Percentiles rank a stretch among this genome's conserved stretches.
These are phyloP conservation scores for Trametes coccinea DNA, from an alignment of 768 basidiomycete genomes.

Conservation along the genomic window DNA sequence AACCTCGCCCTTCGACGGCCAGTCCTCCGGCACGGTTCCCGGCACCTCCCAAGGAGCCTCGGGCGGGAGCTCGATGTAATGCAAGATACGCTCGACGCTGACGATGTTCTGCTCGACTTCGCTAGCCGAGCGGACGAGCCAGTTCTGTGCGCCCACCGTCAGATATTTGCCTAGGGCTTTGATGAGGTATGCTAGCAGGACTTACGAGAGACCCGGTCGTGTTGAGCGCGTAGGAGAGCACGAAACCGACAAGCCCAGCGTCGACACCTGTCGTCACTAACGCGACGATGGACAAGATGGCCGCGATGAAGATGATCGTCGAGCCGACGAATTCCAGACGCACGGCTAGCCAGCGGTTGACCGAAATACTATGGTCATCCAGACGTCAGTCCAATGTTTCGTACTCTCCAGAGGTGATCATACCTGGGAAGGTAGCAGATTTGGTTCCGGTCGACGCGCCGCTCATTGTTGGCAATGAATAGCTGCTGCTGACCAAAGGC, in stretches of 20 bases:
- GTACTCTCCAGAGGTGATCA: neutral
- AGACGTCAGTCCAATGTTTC: conserved; percentile 48
- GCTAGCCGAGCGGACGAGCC: conserved; percentile 79
- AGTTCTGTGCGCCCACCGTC: conserved; percentile 50
- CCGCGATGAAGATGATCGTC: conserved; percentile 74
- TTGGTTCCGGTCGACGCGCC: conserved; percentile 83
- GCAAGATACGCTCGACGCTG: conserved; percentile 83
- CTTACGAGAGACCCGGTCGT: conserved; percentile 80
- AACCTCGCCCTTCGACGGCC: conserved; percentile 76
- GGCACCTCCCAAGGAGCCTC: conserved; percentile 78
- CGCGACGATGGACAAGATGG: conserved; percentile 63
- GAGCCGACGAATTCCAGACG: conserved; percentile 84
- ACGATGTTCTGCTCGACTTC: conserved; percentile 93
- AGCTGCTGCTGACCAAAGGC: conserved; percentile 71
- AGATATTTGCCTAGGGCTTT: neutral
- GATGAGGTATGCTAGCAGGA: conserved; percentile 1
- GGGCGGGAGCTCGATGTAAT: conserved; percentile 70
- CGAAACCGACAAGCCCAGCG: conserved; percentile 84
- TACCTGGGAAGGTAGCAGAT: conserved; percentile 51
- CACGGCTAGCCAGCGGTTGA: conserved; percentile 84
- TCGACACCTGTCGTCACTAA: conserved; percentile 79
- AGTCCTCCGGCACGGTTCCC: conserved; percentile 54
- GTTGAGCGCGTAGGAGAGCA: conserved; percentile 81
- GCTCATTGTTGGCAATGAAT: conserved; percentile 69
- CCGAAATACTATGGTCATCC: conserved; percentile 48